Conservation (phyloP, 2,329 filamentous ascomycete genomes). For the Botryotinia globosa region DNA sequence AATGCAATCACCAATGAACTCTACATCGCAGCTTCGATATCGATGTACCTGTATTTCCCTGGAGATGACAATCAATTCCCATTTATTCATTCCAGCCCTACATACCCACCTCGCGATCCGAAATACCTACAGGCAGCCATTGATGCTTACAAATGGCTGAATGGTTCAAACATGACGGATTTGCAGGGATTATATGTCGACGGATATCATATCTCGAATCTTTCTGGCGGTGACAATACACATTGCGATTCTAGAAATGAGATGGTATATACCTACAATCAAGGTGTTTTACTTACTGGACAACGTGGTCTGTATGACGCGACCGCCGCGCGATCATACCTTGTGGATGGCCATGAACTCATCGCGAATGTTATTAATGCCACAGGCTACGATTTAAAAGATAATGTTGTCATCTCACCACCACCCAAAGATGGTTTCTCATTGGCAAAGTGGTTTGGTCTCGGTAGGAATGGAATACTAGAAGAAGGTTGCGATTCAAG, state of each 20-base stretch:
- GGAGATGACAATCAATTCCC: constrained; percentile 73
- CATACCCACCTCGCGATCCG: constrained; percentile 48
- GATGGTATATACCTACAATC: constrained; percentile 95
- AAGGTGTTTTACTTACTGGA: constrained; percentile 83
- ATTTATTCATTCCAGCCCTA: constrained; percentile 44
- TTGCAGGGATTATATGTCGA: constrained; percentile 72
- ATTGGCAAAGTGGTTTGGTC: constrained; percentile 59
- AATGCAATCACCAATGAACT: constrained; percentile 96
- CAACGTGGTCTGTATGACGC: constrained; percentile 76
- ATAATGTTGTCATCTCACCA: constrained; percentile 2
- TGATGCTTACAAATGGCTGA: constrained; percentile 78
- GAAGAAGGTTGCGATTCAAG: constrained; percentile 79
- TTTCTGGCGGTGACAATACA: constrained; percentile 59
- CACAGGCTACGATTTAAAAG: constrained; percentile 67
- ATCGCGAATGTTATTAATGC: constrained; percentile 71
- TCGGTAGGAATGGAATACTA: constrained; percentile 76
- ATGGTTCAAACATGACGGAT: constrained; percentile 77
- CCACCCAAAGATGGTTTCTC: constrained; percentile 8
- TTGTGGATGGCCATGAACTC: constrained; percentile 76
- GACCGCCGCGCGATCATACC: constrained; percentile 68
- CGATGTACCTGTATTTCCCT: constrained; percentile 88
- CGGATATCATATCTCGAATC: constrained; percentile 80
- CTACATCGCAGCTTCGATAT: constrained; percentile 77
- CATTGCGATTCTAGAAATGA: constrained; percentile 78
- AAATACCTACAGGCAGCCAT: constrained; percentile 71